Conservation (phyloP, 2,329 filamentous ascomycete species). For the Didymella keratinophila region DNA sequence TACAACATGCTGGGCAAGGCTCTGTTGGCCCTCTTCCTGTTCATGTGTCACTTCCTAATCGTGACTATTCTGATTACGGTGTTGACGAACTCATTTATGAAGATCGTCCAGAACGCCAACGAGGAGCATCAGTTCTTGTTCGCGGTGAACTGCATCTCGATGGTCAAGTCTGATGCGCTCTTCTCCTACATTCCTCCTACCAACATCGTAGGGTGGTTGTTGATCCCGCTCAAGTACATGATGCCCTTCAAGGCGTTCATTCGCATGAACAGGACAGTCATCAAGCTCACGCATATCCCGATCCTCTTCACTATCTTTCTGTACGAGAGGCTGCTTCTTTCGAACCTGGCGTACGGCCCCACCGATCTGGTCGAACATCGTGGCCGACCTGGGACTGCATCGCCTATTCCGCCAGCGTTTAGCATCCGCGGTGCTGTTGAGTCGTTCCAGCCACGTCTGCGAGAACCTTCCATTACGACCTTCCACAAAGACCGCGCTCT, state of each 20-base stretch:
- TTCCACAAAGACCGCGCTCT: conserved; percentile 89
- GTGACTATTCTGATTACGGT: conserved; percentile 95
- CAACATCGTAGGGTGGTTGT: conserved; percentile 88
- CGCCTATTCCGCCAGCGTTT: conserved; percentile 56
- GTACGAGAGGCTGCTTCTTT: conserved; percentile 84
- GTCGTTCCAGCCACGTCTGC: conserved; percentile 78
- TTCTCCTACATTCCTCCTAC: conserved; percentile 94
- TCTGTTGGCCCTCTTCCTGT: conserved; percentile 82
- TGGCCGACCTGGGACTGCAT: conserved; percentile 67
- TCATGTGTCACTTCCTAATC: conserved; percentile 94
- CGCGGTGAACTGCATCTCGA: conserved; percentile 94
- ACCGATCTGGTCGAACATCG: conserved; percentile 84
- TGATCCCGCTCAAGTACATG: conserved; percentile 81
- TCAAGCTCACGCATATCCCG: conserved; percentile 90
- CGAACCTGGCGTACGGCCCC: conserved; percentile 78
- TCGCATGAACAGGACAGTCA: conserved; percentile 84
- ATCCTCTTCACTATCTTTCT: conserved; percentile 85
- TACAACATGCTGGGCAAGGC: conserved; percentile 82
- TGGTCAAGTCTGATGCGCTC: conserved; percentile 97
- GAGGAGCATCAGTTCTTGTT: conserved; percentile 94
- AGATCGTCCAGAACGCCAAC: conserved; percentile 89
- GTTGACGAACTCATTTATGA: conserved; percentile 96
- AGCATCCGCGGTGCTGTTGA: conserved; percentile 54
- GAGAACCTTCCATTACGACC: conserved; percentile 87
- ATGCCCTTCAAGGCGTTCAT: conserved; percentile 85